Evolutionary conservation across 2,329 filamentous ascomycete genomes (phyloP).

Genomic region (Penicillium digitatum): DNA sequence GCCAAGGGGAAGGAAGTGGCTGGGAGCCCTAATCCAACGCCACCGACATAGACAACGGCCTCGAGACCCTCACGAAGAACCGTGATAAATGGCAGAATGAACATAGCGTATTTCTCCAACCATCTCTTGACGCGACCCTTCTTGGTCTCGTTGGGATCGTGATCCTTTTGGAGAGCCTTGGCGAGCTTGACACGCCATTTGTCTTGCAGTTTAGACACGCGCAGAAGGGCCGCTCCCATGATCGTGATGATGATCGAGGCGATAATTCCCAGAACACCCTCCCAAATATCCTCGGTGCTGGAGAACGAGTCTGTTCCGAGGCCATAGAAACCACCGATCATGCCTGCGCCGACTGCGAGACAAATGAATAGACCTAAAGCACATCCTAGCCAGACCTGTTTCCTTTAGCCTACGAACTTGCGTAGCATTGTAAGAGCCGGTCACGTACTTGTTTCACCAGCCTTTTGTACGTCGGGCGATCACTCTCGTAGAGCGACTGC

Average conservation of each 20-base stretch:
- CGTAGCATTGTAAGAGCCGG: background rate
- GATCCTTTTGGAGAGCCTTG: slow-evolving; percentile 54
- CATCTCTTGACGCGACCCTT: slow-evolving; percentile 57
- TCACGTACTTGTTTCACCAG: slow-evolving; percentile 54
- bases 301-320: slow-evolving; percentile 66
- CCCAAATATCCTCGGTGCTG: slow-evolving; percentile 70
- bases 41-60: slow-evolving; percentile 79
- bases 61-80: slow-evolving; percentile 84
- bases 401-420: background rate
- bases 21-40: slow-evolving; percentile 72
- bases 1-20: slow-evolving; percentile 74
- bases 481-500: slow-evolving; percentile 66
- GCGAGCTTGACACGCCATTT: slow-evolving; percentile 82
- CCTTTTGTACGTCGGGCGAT: slow-evolving; percentile 62
- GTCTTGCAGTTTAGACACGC: slow-evolving; percentile 76
- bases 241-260: slow-evolving; percentile 76
- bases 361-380: slow-evolving; percentile 61
- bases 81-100: slow-evolving; percentile 79
- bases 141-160: slow-evolving; percentile 37
- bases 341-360: slow-evolving; percentile 59
- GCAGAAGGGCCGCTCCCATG: slow-evolving; percentile 75
- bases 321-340: slow-evolving; percentile 72
- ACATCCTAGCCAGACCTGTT: slow-evolving; percentile 64
- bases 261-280: slow-evolving; percentile 71
- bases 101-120: slow-evolving; percentile 78